Conservation (phyloP, 352 stramenopile genomes). For the Phytophthora meadii region DNA sequence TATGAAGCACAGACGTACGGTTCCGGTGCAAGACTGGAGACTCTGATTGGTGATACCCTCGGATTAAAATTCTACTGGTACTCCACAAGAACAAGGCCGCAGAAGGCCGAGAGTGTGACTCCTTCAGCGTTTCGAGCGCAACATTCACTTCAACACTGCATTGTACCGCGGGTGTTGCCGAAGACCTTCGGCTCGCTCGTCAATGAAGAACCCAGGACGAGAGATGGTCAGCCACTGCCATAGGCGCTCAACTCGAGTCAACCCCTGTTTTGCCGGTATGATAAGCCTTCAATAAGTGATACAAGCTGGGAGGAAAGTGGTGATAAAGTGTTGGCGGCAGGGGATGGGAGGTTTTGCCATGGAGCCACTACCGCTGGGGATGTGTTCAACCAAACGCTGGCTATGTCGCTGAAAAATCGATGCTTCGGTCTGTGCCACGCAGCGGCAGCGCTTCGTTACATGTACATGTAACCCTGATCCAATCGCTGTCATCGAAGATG, state of each 20-base stretch:
- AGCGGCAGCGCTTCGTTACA: constrained; percentile 4
- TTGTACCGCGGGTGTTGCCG: neutral
- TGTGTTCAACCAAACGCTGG: constrained; percentile 1
- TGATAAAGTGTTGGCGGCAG: constrained; percentile 2
- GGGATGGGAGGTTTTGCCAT: constrained; percentile 9
- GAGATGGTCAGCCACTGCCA: neutral
- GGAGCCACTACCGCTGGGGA: constrained; percentile 21
- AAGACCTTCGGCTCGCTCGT: neutral
- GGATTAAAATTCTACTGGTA: constrained; percentile 7
- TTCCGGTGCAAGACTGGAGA: constrained; percentile 24
- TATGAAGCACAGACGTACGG: constrained; percentile 20
- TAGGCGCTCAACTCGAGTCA: too few species aligned
- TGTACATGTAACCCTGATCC: neutral
- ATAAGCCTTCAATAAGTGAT: constrained; percentile 8
- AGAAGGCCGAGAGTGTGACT: neutral
- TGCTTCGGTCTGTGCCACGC: too few species aligned
- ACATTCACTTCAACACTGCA: neutral
- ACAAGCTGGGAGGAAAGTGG: neutral
- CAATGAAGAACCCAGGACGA: constrained; percentile 1
- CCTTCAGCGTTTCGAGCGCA: neutral
- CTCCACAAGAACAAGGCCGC: neutral
- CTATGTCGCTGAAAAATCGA: too few species aligned
- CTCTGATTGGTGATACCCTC: neutral
- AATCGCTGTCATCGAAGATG: neutral
- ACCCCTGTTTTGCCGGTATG: neutral